Percentiles rank a stretch among this genome's conserved stretches.
phyloP scores from a whole-genome alignment of 352 stramenopile species.

The Sclerospora graminicola region DNA sequence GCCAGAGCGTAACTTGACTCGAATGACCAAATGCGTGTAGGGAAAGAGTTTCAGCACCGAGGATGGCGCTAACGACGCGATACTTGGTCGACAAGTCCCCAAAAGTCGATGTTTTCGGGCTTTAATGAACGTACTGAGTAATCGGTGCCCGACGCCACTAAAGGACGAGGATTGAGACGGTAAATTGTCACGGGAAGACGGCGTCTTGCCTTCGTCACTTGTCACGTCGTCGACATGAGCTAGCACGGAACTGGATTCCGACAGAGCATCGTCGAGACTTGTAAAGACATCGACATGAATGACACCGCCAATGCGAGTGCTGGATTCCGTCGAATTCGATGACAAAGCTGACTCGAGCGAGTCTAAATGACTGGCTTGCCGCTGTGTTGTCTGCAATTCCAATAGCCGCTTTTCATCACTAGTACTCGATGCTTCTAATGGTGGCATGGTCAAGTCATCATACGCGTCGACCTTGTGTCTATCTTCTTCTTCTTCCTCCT shows the following conservation, averaged over 20 bases:
- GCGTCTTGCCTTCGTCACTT: no score
- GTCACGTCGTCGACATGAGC: no score
- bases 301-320: conserved; percentile 49
- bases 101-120: conserved; percentile 53
- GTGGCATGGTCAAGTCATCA: no score
- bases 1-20: conserved; percentile 63
- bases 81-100: conserved; percentile 23
- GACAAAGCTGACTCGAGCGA: conserved; percentile 21
- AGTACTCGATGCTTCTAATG: no score
- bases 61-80: conserved; percentile 29
- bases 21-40: conserved; percentile 71
- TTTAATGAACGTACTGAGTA: conserved; percentile 65
- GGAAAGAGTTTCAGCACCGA: conserved; percentile 47
- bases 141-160: conserved; percentile 46
- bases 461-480: no score
- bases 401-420: conserved; percentile 8
- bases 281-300: conserved; percentile 78
- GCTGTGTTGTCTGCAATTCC: conserved; percentile 16
- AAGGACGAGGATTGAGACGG: conserved; percentile 49
- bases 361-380: conserved; percentile 19
- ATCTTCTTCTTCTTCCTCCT: no score
- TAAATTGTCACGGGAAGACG: no score
- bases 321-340: conserved; percentile 24
- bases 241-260: conserved; percentile 22
- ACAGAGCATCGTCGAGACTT: conserved; percentile 61